phyloP scores from a whole-genome alignment of 768 basidiomycete species.

The Suillus ampliporus region DNA sequence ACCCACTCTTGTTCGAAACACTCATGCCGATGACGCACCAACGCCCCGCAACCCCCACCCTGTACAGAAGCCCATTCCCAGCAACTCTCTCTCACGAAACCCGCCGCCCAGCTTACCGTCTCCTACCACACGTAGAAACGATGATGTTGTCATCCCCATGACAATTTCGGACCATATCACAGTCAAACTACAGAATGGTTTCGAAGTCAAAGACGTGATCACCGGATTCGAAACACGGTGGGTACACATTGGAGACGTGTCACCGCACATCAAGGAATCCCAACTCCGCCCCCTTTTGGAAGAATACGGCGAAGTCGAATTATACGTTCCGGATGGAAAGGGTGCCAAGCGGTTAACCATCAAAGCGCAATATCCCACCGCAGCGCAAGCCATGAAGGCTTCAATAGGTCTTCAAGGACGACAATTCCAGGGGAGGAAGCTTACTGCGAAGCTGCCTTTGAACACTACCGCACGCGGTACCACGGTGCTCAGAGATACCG shows the following conservation, averaged over 20 bases:
- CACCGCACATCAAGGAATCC: constrained; percentile 36
- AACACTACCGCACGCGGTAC: constrained; percentile 40
- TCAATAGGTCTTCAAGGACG: constrained; percentile 55
- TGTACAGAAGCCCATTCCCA: neutral
- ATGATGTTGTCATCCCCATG: constrained; percentile 18
- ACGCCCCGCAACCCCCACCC: neutral
- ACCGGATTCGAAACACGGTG: constrained; percentile 77
- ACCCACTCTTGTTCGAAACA: too few relatives aligned
- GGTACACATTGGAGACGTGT: constrained; percentile 60
- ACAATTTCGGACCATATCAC: constrained; percentile 59
- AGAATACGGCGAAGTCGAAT: constrained; percentile 53
- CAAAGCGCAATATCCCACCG: constrained; percentile 53
- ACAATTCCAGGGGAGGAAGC: constrained; percentile 40
- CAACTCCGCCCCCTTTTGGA: constrained; percentile 46
- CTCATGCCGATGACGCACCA: too few relatives aligned
- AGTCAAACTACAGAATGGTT: constrained; percentile 64
- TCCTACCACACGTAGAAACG: neutral
- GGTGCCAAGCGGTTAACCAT: constrained; percentile 34
- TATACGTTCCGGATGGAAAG: constrained; percentile 37
- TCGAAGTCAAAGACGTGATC: constrained; percentile 56
- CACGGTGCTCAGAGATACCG: constrained; percentile 55
- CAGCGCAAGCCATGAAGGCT: constrained; percentile 59
- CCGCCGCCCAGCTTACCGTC: neutral
- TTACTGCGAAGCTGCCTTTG: constrained; percentile 54
- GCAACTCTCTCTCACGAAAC: neutral